Percentiles rank a stretch among this genome's conserved stretches.
These are phyloP conservation scores for Microdochium bolleyi DNA, from an alignment of 2,329 filamentous ascomycete genomes.

Conservation along the genomic window DNA sequence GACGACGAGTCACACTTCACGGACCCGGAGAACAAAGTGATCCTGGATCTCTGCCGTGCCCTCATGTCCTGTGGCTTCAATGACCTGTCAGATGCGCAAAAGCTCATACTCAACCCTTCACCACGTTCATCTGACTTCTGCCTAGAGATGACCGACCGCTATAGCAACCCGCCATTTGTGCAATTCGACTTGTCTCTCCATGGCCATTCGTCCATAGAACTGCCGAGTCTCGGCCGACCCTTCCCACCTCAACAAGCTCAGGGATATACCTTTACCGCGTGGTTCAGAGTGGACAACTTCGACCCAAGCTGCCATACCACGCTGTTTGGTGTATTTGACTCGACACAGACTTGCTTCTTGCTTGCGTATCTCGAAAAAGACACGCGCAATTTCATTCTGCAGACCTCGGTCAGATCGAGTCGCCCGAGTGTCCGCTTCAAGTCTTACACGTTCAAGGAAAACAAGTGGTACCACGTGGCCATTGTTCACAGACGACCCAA, in stretches of 20 bases:
- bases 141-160: slow-evolving; percentile 63
- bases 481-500: slow-evolving; percentile 77
- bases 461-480: slow-evolving; percentile 87
- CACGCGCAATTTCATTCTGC: slow-evolving; percentile 87
- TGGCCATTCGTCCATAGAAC: slow-evolving; percentile 84
- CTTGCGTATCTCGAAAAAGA: slow-evolving; percentile 91
- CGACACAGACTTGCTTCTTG: slow-evolving; percentile 86
- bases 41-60: slow-evolving; percentile 59
- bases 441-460: slow-evolving; percentile 65
- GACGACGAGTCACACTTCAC: slow-evolving; percentile 39
- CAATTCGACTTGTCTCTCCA: slow-evolving; percentile 88
- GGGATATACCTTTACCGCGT: slow-evolving; percentile 88
- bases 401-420: slow-evolving; percentile 82
- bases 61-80: slow-evolving; percentile 71
- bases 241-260: slow-evolving; percentile 74
- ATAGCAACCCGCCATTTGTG: slow-evolving; percentile 74
- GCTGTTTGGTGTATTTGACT: slow-evolving; percentile 90
- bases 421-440: slow-evolving; percentile 93
- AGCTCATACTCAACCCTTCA: slow-evolving; percentile 51
- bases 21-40: slow-evolving; percentile 46
- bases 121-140: slow-evolving; percentile 57
- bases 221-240: slow-evolving; percentile 72
- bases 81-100: slow-evolving; percentile 73
- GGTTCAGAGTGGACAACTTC: slow-evolving; percentile 83
- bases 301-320: slow-evolving; percentile 84